A percentile compares a stretch with the other conserved stretches of the same genome.
Conservation (phyloP, 2,329 filamentous ascomycete genomes). For the Chalaropsis ovoidea region DNA sequence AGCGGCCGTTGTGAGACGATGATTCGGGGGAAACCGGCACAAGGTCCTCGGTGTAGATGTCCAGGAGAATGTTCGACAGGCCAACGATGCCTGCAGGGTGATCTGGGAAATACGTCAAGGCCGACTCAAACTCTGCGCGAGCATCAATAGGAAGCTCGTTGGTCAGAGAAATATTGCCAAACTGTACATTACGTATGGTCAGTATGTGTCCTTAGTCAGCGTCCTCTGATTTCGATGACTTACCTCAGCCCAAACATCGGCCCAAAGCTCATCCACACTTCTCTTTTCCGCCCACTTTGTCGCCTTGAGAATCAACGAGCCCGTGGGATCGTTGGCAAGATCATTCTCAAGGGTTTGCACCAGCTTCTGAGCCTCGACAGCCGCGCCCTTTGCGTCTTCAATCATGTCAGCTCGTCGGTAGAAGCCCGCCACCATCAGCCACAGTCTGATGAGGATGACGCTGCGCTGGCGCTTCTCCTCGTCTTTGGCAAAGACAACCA, state of each 20-base stretch:
- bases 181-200: conserved; percentile 38
- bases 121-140: conserved; percentile 68
- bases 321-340: conserved; percentile 51
- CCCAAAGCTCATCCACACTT: conserved; percentile 75
- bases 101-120: conserved; percentile 67
- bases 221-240: conserved; percentile 31
- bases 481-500: conserved; percentile 46
- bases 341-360: conserved; percentile 61
- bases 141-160: conserved; percentile 57
- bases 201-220: conserved; percentile 14
- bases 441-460: conserved; percentile 61
- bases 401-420: conserved; percentile 73
- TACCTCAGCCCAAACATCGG: conserved; percentile 73
- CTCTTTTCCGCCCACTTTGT: conserved; percentile 70
- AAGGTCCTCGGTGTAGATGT: conserved; percentile 65
- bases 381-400: conserved; percentile 69
- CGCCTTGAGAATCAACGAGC: conserved; percentile 50
- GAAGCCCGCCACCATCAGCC: conserved; percentile 80
- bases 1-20: neutral
- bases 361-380: conserved; percentile 70
- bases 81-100: conserved; percentile 73
- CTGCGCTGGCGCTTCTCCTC: conserved; percentile 43
- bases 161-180: conserved; percentile 56
- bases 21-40: conserved; percentile 37
- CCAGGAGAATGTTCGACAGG: conserved; percentile 73